phyloP scores from a whole-genome alignment of 768 basidiomycete species.

The Mycena galopus region DNA sequence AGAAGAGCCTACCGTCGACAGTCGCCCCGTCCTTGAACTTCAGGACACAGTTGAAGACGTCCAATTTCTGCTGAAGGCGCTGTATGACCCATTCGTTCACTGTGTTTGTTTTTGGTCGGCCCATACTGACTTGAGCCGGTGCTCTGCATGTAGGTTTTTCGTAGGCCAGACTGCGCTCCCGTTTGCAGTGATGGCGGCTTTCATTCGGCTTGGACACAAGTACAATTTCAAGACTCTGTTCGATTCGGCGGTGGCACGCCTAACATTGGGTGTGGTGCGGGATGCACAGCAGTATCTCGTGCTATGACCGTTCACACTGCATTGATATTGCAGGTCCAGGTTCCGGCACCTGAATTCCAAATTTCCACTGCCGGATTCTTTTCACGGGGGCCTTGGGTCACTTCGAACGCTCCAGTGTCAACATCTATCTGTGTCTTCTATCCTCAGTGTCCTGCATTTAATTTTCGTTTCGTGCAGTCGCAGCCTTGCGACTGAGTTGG shows the following conservation, averaged over 20 bases:
- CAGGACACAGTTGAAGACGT: neutral
- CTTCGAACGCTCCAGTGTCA: too few species aligned
- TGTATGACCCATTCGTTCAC: neutral
- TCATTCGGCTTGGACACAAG: neutral
- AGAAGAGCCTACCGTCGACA: neutral
- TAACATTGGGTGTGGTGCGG: too few species aligned
- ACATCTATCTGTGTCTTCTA: too few species aligned
- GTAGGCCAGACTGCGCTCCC: neutral
- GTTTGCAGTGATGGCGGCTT: neutral
- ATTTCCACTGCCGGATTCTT: too few species aligned
- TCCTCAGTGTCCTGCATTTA: too few species aligned
- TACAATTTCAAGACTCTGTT: neutral
- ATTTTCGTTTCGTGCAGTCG: too few species aligned
- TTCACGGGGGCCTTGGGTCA: too few species aligned
- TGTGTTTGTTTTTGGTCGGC: neutral
- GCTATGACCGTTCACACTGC: too few species aligned
- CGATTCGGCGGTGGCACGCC: neutral
- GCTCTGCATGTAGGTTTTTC: neutral
- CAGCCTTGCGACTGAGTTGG: too few species aligned
- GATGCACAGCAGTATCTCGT: too few species aligned
- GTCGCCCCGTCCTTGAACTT: neutral
- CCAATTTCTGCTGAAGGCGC: neutral
- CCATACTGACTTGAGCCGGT: neutral
- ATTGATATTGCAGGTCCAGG: too few species aligned
- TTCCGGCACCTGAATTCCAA: too few species aligned